Percentiles rank a stretch among this genome's conserved stretches.
These are phyloP conservation scores for Globisporangium uncinulatum DNA, from an alignment of 352 stramenopile genomes.

Conservation along the genomic window DNA sequence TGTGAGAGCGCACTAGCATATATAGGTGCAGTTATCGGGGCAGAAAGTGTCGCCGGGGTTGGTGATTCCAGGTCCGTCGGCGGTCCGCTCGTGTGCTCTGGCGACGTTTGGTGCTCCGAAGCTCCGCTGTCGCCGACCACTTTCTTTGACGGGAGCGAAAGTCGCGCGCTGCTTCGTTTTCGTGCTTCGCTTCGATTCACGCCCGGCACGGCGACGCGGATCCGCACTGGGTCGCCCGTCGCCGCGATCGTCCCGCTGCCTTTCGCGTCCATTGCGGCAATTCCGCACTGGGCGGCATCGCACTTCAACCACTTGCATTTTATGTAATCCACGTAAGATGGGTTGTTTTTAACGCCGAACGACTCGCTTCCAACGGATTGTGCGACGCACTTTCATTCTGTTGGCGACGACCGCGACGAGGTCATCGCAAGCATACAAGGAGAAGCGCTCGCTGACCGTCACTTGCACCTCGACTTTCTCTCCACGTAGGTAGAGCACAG, in stretches of 20 bases:
- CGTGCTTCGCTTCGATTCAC: constrained; percentile 14
- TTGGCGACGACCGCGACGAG: background rate
- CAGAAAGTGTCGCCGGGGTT: too few species aligned
- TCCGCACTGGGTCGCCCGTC: constrained; percentile 22
- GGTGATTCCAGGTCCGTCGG: too few species aligned
- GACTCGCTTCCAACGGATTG: constrained; percentile 10
- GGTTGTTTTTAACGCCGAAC: background rate
- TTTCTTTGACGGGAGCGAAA: too few species aligned
- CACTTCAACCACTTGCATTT: background rate
- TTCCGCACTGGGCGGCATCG: background rate
- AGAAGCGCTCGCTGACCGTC: background rate
- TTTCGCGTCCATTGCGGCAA: background rate
- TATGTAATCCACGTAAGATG: too few species aligned
- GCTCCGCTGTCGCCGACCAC: too few species aligned
- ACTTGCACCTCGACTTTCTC: background rate
- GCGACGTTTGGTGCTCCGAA: too few species aligned
- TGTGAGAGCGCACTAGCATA: background rate
- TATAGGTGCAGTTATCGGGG: background rate
- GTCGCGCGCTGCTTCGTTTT: background rate
- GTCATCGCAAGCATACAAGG: background rate
- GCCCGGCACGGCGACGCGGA: constrained; percentile 31
- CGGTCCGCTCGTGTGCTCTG: too few species aligned
- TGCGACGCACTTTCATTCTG: constrained; percentile 2
- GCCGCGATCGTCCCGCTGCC: constrained; percentile 1
- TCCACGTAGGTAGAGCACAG: background rate